Percentiles rank a stretch among this genome's conserved stretches.
These are phyloP conservation scores for Eimeria acervulina DNA, from an alignment of 169 alveolate genomes.

Conservation along the genomic window DNA sequence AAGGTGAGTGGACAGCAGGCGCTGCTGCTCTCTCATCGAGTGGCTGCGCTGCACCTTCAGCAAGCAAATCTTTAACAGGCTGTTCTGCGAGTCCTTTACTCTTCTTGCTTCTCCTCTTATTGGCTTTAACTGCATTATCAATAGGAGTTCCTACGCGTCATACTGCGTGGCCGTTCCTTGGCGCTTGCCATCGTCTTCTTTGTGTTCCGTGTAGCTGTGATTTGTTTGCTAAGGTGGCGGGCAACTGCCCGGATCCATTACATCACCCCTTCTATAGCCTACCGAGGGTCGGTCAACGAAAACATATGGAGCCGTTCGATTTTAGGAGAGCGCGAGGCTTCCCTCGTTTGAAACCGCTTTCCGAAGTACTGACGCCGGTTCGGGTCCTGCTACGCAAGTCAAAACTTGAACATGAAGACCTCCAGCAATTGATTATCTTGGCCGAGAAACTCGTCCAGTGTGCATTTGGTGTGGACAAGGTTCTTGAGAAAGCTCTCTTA, in stretches of 20 bases:
- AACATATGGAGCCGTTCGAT: background rate
- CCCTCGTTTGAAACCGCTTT: background rate
- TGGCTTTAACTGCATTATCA: background rate
- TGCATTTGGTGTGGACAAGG: background rate
- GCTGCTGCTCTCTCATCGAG: background rate
- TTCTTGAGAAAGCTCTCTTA: background rate
- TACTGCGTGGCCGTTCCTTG: background rate
- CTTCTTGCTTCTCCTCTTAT: background rate
- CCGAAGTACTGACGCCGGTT: background rate
- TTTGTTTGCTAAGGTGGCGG: background rate
- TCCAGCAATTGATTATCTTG: background rate
- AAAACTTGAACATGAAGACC: background rate
- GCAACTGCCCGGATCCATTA: background rate
- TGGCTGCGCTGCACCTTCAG: background rate
- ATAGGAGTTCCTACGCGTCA: background rate
- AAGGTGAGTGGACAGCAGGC: background rate
- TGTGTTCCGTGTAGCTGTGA: background rate
- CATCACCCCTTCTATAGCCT: constrained; percentile 20
- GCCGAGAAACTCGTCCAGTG: background rate
- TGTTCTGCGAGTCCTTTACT: background rate
- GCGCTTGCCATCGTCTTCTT: background rate
- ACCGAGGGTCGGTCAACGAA: background rate
- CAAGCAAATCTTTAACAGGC: background rate
- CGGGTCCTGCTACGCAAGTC: background rate
- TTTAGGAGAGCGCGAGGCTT: background rate